These are phyloP conservation scores for Diplogelasinospora grovesii DNA, from an alignment of 495 filamentous ascomycete genomes.

Conservation along the genomic window DNA sequence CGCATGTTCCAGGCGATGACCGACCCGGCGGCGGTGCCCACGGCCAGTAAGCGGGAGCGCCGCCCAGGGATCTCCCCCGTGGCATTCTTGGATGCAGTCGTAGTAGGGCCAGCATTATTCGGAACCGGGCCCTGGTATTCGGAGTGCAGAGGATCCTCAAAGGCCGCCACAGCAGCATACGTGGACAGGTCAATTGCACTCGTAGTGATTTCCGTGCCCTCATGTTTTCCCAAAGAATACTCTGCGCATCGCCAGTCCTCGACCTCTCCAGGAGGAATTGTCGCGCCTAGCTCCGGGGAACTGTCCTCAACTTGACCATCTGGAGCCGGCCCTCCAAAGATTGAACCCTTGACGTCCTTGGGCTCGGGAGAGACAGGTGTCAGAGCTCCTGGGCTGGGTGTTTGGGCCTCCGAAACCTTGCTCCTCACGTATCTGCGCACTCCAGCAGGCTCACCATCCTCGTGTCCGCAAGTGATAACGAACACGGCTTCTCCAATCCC, in stretches of 20 bases:
- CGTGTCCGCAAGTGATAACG: conserved; percentile 63
- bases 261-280: not conserved
- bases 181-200: conserved; percentile 70
- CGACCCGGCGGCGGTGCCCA: conserved; percentile 72
- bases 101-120: conserved; percentile 14
- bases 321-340: conserved; percentile 13
- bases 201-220: conserved; percentile 51
- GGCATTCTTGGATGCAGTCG: conserved; percentile 20
- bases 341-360: conserved; percentile 4
- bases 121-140: conserved; percentile 11
- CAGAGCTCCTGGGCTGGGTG: conserved; percentile 3
- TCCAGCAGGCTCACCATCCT: conserved; percentile 40
- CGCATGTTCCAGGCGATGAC: conserved; percentile 84
- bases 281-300: not conserved
- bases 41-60: conserved; percentile 70
- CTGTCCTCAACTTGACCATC: not conserved
- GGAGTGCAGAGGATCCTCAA: conserved; percentile 63
- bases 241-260: conserved; percentile 34
- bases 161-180: conserved; percentile 58
- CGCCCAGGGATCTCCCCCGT: conserved; percentile 68
- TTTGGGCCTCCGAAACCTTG: not conserved
- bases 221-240: conserved; percentile 26
- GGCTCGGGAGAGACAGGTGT: conserved; percentile 9
- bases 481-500: conserved; percentile 69
- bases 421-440: conserved; percentile 27